Conservation (phyloP, 2,329 filamentous ascomycete species). For the Sclerotinia spermophila region DNA sequence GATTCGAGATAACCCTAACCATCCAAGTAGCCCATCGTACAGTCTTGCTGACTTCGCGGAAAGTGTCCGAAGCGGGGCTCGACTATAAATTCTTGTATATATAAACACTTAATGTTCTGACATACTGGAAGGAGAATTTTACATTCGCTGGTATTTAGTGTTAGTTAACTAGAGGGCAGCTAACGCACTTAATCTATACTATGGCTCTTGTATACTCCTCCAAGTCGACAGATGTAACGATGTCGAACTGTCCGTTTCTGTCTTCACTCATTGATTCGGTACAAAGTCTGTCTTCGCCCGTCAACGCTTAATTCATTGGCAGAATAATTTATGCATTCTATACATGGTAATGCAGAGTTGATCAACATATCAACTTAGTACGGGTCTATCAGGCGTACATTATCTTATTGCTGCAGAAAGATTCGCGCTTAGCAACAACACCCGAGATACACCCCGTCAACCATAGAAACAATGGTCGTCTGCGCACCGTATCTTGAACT, state of each 20-base stretch:
- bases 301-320: not conserved
- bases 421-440: not conserved
- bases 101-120: not conserved
- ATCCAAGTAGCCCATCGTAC: not conserved
- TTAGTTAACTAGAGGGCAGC: not conserved
- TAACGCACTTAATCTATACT: not conserved
- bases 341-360: not conserved
- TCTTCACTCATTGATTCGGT: not conserved
- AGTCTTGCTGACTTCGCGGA: accelerated
- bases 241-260: not conserved
- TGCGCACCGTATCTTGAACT: not conserved
- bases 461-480: not conserved
- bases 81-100: not conserved
- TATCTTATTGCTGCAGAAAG: not conserved
- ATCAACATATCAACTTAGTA: not conserved
- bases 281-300: not conserved
- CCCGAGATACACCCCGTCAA: not conserved
- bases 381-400: not conserved
- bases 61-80: not conserved
- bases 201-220: accelerated
- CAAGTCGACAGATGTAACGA: not conserved
- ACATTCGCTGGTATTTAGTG: not conserved
- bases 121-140: too few relatives aligned
- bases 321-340: not conserved
- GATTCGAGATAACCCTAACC: not conserved